phyloP scores from a whole-genome alignment of 1,284 basidiomycete species.

The Cryptococcus sp. region DNA sequence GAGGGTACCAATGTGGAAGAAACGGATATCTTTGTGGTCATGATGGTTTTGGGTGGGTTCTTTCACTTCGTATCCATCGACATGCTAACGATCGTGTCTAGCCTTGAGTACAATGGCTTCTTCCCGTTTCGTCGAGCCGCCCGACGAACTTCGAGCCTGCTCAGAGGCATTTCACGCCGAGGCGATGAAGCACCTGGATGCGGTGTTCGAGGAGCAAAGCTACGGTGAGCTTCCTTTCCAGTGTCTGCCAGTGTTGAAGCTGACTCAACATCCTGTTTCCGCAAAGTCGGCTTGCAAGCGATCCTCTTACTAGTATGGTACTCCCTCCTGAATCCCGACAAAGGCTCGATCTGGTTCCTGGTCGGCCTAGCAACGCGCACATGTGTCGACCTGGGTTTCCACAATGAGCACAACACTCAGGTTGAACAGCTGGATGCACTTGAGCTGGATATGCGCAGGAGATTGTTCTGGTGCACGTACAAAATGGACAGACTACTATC shows the following conservation, averaged over 20 bases:
- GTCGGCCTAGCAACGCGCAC: constrained; percentile 53
- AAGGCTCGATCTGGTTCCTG: constrained; percentile 55
- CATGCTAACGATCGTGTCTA: constrained; percentile 13
- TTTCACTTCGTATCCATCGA: background rate
- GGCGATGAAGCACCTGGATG: constrained; percentile 54
- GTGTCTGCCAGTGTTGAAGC: background rate
- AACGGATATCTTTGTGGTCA: constrained; percentile 54
- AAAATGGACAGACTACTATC: constrained; percentile 54
- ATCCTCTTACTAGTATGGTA: constrained; percentile 54
- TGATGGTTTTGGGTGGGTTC: constrained; percentile 53
- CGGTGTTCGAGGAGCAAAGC: constrained; percentile 52
- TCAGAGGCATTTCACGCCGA: constrained; percentile 56
- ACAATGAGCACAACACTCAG: constrained; percentile 53
- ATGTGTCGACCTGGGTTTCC: constrained; percentile 55
- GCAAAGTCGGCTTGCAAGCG: constrained; percentile 51
- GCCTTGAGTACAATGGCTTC: constrained; percentile 55
- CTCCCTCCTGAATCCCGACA: constrained; percentile 54
- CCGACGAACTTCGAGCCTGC: constrained; percentile 54
- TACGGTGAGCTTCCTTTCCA: constrained; percentile 34
- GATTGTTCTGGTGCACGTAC: constrained; percentile 54
- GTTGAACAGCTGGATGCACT: constrained; percentile 49
- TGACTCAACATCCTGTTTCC: background rate
- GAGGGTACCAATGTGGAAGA: constrained; percentile 48
- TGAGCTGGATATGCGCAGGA: constrained; percentile 54
- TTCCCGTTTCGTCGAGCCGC: constrained; percentile 53